phyloP scores from a whole-genome alignment of 345 rosid genomes.

The Ceriops tagal region DNA sequence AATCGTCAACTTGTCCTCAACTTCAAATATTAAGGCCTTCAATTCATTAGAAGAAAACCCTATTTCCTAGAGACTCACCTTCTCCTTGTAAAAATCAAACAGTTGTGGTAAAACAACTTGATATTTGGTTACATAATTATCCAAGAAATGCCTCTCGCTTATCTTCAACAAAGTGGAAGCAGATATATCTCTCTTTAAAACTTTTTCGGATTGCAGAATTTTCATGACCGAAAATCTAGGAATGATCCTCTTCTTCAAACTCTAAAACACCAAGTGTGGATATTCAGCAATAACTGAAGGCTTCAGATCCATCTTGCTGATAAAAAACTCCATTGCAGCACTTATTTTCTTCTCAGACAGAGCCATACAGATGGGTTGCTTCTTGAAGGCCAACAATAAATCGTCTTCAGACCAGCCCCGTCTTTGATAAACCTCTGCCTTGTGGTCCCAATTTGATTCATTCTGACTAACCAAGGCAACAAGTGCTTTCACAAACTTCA shows the following conservation, averaged over 20 bases:
- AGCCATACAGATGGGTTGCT: conserved; percentile 29
- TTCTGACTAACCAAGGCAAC: conserved; percentile 42
- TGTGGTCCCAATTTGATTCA: conserved; percentile 37
- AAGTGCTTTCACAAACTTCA: conserved; percentile 45
- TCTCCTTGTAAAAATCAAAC: too few relatives aligned
- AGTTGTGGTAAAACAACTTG: too few relatives aligned
- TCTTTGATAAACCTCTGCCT: conserved; percentile 40
- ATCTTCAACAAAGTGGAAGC: too few relatives aligned
- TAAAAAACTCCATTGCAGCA: conserved; percentile 4
- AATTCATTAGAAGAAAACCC: too few relatives aligned
- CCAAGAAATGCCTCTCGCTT: too few relatives aligned
- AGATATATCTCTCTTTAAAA: too few relatives aligned
- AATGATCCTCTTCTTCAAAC: conserved; percentile 4
- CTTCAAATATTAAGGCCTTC: too few relatives aligned
- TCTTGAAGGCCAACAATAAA: conserved; percentile 41
- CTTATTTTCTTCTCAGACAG: background rate
- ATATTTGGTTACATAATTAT: too few relatives aligned
- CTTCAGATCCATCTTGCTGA: background rate
- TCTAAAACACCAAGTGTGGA: background rate
- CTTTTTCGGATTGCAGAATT: background rate
- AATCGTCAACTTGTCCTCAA: too few relatives aligned
- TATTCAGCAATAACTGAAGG: background rate
- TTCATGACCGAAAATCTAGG: conserved; percentile 4
- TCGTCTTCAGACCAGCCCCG: conserved; percentile 60
- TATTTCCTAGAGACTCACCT: too few relatives aligned